A percentile compares a stretch with the other conserved stretches of the same genome.
Evolutionary conservation across 805 yeast genomes (phyloP).

Genomic region (Myxozyma udenii): DNA sequence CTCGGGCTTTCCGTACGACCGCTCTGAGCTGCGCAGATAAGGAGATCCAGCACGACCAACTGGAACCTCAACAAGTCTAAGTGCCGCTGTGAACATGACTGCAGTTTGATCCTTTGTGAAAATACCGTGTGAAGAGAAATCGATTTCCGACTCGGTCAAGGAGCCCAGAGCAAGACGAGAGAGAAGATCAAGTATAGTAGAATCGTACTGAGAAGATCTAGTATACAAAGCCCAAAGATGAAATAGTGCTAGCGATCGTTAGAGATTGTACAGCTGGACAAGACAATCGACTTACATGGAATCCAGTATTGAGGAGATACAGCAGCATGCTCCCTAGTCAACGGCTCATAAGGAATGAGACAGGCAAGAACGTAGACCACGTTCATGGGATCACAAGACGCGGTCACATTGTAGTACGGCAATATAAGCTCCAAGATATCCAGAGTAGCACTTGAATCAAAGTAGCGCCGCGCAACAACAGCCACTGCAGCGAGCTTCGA

Average conservation of each 20-base stretch:
- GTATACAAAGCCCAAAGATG: constrained; percentile 66
- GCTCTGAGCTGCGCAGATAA: constrained; percentile 28
- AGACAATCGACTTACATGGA: constrained; percentile 16
- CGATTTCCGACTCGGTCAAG: constrained; percentile 36
- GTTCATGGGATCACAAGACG: constrained; percentile 4
- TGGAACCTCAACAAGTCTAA: constrained; percentile 46
- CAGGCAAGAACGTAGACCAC: constrained; percentile 10
- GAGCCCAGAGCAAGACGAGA: constrained; percentile 53
- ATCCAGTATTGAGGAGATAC: constrained; percentile 22
- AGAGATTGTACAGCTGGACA: not conserved
- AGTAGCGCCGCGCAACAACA: constrained; percentile 31
- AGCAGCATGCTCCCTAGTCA: constrained; percentile 1
- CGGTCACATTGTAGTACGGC: constrained; percentile 28
- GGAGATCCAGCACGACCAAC: constrained; percentile 48
- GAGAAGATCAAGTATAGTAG: constrained; percentile 60
- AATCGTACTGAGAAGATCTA: constrained; percentile 53
- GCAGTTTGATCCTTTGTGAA: constrained; percentile 61
- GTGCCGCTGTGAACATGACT: constrained; percentile 51
- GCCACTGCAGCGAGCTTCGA: constrained; percentile 17
- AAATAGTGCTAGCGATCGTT: constrained; percentile 46
- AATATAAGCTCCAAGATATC: constrained; percentile 33
- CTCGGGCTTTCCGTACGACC: constrained; percentile 9
- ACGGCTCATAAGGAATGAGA: constrained; percentile 9
- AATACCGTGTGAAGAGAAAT: constrained; percentile 57
- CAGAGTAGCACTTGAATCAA: constrained; percentile 27